phyloP scores from a whole-genome alignment of 345 rosid genomes.

The Pistacia vera region DNA sequence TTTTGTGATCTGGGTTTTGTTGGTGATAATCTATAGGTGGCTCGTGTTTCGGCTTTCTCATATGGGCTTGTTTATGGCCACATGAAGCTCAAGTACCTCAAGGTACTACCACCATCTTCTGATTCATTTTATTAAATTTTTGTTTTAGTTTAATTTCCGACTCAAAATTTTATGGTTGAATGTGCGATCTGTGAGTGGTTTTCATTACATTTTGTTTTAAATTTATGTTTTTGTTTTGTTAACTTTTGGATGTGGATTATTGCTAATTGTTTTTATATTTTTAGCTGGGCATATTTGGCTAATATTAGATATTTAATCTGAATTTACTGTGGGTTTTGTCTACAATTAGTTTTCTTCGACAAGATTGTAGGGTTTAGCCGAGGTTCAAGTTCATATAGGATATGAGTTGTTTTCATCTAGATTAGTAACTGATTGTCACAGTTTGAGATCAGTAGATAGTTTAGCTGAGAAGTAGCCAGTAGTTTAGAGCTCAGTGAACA shows the following conservation, averaged over 20 bases:
- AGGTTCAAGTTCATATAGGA: no score
- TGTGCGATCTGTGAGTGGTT: not conserved
- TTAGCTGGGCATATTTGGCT: not conserved
- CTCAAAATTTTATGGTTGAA: not conserved
- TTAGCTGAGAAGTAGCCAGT: not conserved
- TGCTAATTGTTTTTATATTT: not conserved
- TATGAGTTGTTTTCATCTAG: no score
- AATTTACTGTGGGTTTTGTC: not conserved
- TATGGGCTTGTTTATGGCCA: slow-evolving; percentile 75
- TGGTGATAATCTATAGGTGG: slow-evolving; percentile 50
- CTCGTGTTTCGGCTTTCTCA: slow-evolving; percentile 84
- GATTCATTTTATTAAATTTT: not conserved
- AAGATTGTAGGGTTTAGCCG: not conserved
- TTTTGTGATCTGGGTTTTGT: slow-evolving; percentile 4
- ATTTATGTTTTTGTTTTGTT: not conserved
- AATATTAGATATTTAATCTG: not conserved
- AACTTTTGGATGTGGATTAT: not conserved
- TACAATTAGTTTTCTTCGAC: not conserved
- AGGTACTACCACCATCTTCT: slow-evolving; percentile 37
- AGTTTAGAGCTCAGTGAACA: not conserved
- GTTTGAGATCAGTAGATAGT: not conserved
- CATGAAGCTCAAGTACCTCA: slow-evolving; percentile 80
- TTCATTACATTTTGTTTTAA: not conserved
- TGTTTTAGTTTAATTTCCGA: not conserved
- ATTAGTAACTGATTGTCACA: not conserved